These are phyloP conservation scores for Spergularia marina DNA, from an alignment of 148 eudicot genomes.

Conservation along the genomic window DNA sequence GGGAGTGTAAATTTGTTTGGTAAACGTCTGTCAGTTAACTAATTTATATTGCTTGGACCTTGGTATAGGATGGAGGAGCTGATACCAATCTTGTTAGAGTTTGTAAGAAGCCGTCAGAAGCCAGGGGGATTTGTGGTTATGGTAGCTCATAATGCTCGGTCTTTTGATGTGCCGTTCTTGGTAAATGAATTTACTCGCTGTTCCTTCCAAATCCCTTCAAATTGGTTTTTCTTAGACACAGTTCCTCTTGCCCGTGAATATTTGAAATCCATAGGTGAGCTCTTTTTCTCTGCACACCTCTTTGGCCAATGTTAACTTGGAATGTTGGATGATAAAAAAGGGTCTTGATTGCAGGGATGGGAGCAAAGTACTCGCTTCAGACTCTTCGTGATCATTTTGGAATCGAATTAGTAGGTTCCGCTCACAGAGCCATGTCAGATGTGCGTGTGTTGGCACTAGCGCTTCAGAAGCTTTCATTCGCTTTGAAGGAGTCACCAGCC, in stretches of 20 bases:
- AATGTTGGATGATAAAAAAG: neutral
- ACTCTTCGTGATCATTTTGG: conserved; percentile 57
- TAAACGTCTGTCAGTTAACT: neutral
- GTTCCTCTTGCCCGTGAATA: conserved; percentile 61
- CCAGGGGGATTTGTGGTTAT: conserved; percentile 67
- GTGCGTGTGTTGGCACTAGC: conserved; percentile 48
- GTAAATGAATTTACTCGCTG: conserved; percentile 59
- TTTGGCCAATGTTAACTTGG: neutral
- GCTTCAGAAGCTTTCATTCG: conserved; percentile 57
- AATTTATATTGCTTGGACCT: conserved; percentile 16
- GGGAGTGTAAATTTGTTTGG: neutral
- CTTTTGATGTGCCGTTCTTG: conserved; percentile 76
- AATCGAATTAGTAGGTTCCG: conserved; percentile 46
- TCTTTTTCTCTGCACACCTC: neutral
- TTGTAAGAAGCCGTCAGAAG: conserved; percentile 62
- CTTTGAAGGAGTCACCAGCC: conserved; percentile 49
- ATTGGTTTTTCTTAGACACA: conserved; percentile 81
- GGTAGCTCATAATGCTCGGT: conserved; percentile 70
- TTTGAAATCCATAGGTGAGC: conserved; percentile 54
- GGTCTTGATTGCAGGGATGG: conserved; percentile 32
- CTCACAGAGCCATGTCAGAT: conserved; percentile 87
- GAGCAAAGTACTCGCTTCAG: conserved; percentile 30
- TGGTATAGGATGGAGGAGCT: conserved; percentile 79
- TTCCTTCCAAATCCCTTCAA: conserved; percentile 50
- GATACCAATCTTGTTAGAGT: conserved; percentile 70